Evolutionary conservation across 2,329 filamentous ascomycete species (phyloP).

Genomic region (Cadophora sp.): DNA sequence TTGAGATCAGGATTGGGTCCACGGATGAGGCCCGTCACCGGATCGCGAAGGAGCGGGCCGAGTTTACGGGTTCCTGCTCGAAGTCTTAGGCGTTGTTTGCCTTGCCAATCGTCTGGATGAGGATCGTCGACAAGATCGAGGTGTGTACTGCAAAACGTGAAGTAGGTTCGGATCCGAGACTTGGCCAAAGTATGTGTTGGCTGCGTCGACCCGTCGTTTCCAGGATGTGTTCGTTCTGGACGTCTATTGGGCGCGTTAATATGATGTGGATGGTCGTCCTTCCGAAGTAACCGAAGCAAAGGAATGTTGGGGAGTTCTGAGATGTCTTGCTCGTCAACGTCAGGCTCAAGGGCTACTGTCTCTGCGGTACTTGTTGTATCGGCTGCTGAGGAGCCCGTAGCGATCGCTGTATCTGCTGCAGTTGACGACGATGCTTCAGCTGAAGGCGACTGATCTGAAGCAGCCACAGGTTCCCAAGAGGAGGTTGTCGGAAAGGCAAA

Average conservation of each 20-base stretch:
- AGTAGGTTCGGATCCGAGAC: conserved; percentile 62
- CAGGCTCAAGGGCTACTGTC: neutral
- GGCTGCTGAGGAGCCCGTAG: conserved; percentile 12
- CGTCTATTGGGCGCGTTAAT: conserved; percentile 46
- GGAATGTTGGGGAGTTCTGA: conserved; percentile 37
- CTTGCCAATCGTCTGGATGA: conserved; percentile 44
- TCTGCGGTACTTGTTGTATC: neutral
- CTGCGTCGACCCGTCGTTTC: conserved; percentile 51
- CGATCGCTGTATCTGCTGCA: conserved; percentile 18
- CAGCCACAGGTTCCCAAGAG: conserved; percentile 6
- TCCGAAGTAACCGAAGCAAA: conserved; percentile 33
- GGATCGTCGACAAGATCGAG: conserved; percentile 65
- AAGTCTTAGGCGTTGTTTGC: conserved; percentile 52
- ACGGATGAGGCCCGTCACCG: conserved; percentile 26
- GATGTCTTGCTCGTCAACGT: conserved; percentile 17
- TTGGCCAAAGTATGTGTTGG: conserved; percentile 57
- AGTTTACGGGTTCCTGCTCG: conserved; percentile 54
- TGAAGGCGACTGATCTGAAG: conserved; percentile 7
- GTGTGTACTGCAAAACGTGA: conserved; percentile 58
- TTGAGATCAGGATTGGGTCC: conserved; percentile 26
- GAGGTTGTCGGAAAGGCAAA: neutral
- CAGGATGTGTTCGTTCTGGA: conserved; percentile 55
- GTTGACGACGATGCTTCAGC: conserved; percentile 15
- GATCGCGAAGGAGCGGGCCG: conserved; percentile 41
- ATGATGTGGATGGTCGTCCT: conserved; percentile 47